These are phyloP conservation scores for Nigrograna mackinnonii DNA, from an alignment of 2,329 filamentous ascomycete species.

Conservation along the genomic window DNA sequence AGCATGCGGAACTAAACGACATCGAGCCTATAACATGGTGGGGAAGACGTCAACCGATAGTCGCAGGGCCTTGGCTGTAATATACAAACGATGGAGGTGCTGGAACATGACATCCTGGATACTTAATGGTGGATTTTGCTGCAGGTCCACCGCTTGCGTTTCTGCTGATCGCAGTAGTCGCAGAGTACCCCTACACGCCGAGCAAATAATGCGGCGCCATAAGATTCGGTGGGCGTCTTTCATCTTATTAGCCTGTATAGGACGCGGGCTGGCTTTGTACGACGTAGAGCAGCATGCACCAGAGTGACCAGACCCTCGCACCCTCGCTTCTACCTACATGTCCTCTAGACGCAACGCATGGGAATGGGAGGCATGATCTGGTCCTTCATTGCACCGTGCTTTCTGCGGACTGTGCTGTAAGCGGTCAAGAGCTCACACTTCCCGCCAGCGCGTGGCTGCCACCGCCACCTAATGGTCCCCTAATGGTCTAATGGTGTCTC, in stretches of 20 bases:
- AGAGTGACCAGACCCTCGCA: conserved; percentile 11
- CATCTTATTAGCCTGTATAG: conserved; percentile 34
- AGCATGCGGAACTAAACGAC: conserved; percentile 24
- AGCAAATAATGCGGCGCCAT: conserved; percentile 15
- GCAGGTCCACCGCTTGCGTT: conserved; percentile 31
- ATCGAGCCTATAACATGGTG: conserved; percentile 21
- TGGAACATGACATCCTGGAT: conserved; percentile 16
- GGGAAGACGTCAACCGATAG: conserved; percentile 18
- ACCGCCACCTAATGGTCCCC: too few relatives aligned
- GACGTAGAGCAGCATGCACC: conserved; percentile 5
- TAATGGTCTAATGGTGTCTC: too few relatives aligned
- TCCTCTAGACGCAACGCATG: conserved; percentile 15
- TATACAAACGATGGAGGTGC: conserved; percentile 22
- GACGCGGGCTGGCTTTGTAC: conserved; percentile 17
- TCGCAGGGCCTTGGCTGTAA: conserved; percentile 28
- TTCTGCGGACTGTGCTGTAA: conserved; percentile 30
- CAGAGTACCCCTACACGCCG: conserved; percentile 17
- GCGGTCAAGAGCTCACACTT: conserved; percentile 16
- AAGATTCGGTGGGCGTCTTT: conserved; percentile 15
- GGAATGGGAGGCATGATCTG: conserved; percentile 13
- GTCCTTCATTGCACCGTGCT: conserved; percentile 24
- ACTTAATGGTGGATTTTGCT: conserved; percentile 25
- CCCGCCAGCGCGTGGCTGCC: conserved; percentile 20
- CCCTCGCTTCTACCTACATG: conserved; percentile 17
- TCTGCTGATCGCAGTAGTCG: conserved; percentile 20